Evolutionary conservation across 441 rosid species (phyloP).

Genomic region (Biscutella laevigata): DNA sequence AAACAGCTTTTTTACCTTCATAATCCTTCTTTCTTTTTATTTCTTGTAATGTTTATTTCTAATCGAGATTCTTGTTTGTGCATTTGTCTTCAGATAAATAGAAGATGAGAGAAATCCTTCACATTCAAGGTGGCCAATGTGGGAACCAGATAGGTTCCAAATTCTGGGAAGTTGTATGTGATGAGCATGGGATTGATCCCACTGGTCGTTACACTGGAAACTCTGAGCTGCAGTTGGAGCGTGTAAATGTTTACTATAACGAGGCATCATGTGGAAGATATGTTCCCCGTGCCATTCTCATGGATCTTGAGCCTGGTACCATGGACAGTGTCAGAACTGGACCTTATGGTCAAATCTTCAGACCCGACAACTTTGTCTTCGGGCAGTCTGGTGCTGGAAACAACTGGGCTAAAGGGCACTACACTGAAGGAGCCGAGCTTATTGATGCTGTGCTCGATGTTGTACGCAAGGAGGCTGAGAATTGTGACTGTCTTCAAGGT

Average conservation of each 20-base stretch:
- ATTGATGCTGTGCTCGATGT: constrained; percentile 57
- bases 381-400: constrained; percentile 48
- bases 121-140: constrained; percentile 43
- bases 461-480: constrained; percentile 49
- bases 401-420: constrained; percentile 47
- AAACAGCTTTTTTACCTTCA: no score
- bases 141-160: constrained; percentile 45
- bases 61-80: background rate
- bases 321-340: constrained; percentile 45
- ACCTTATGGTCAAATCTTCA: constrained; percentile 38
- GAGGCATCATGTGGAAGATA: constrained; percentile 39
- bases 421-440: constrained; percentile 42
- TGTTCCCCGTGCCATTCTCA: constrained; percentile 41
- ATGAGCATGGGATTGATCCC: constrained; percentile 42
- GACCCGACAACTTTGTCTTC: constrained; percentile 40
- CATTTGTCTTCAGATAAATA: constrained; percentile 2
- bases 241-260: constrained; percentile 37
- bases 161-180: no score
- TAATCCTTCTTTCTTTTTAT: background rate
- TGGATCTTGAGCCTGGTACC: constrained; percentile 45
- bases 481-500: constrained; percentile 49
- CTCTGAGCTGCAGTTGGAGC: constrained; percentile 40
- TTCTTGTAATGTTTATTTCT: background rate
- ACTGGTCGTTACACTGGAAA: constrained; percentile 37
- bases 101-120: constrained; percentile 45